These are phyloP conservation scores for Xylaria sp. DNA, from an alignment of 2,329 filamentous ascomycete genomes.

Conservation along the genomic window DNA sequence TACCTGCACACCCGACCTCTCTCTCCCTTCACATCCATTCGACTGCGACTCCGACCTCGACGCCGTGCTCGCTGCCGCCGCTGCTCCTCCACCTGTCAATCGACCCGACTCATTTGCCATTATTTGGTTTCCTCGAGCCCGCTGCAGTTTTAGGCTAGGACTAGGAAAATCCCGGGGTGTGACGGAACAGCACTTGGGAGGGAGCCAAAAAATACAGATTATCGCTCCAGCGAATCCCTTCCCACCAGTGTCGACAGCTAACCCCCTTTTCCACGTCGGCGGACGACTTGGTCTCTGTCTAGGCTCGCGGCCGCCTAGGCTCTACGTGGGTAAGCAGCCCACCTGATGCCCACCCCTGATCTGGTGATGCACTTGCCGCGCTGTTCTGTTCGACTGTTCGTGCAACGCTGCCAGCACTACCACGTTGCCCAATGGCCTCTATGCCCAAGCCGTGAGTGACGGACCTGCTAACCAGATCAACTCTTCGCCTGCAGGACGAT, in stretches of 20 bases:
- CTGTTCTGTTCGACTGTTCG: slow-evolving; percentile 11
- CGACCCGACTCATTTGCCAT: background rate
- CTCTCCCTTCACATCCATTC: slow-evolving; percentile 14
- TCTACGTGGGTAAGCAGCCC: slow-evolving; percentile 35
- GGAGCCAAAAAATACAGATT: slow-evolving; percentile 7
- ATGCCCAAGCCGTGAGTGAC: slow-evolving; percentile 8
- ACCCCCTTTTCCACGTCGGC: slow-evolving; percentile 19
- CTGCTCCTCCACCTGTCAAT: background rate
- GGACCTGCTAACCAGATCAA: slow-evolving; percentile 26
- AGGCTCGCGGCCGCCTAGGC: slow-evolving; percentile 40
- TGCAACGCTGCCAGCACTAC: slow-evolving; percentile 16
- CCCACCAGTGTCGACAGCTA: slow-evolving; percentile 26
- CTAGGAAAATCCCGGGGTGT: background rate
- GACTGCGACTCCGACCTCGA: slow-evolving; percentile 14
- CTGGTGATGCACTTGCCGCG: slow-evolving; percentile 17
- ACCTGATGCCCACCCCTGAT: slow-evolving; percentile 16
- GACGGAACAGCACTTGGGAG: background rate
- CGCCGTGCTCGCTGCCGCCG: slow-evolving; percentile 17
- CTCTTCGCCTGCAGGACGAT: slow-evolving; percentile 43
- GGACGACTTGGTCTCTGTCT: slow-evolving; percentile 35
- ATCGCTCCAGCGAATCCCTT: slow-evolving; percentile 24
- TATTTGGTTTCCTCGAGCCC: background rate
- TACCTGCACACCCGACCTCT: slow-evolving; percentile 21
- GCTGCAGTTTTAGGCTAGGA: background rate
- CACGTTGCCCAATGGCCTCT: background rate